phyloP scores from a whole-genome alignment of 495 filamentous ascomycete species.

The Talaromyces trachyspermus region DNA sequence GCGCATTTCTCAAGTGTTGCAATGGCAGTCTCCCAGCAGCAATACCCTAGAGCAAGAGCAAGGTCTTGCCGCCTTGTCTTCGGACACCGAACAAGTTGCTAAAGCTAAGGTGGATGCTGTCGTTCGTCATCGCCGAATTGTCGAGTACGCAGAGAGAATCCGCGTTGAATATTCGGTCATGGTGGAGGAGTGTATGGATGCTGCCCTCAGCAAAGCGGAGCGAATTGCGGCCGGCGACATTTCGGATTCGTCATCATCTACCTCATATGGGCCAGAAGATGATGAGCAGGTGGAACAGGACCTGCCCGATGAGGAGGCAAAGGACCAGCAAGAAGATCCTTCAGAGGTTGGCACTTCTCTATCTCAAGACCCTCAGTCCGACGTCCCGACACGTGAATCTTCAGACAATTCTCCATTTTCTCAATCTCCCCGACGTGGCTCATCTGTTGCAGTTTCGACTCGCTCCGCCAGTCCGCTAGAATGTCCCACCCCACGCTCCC shows the following conservation, averaged over 20 bases:
- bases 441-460: slow-evolving; percentile 59
- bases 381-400: slow-evolving; percentile 7
- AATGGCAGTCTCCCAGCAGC: slow-evolving; percentile 90
- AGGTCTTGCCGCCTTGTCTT: slow-evolving; percentile 76
- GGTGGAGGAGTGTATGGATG: slow-evolving; percentile 90
- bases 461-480: slow-evolving; percentile 87
- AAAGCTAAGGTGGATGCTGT: slow-evolving; percentile 88
- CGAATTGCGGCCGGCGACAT: slow-evolving; percentile 76
- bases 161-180: slow-evolving; percentile 84
- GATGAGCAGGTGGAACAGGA: slow-evolving; percentile 25
- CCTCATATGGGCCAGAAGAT: slow-evolving; percentile 27
- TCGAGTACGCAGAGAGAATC: slow-evolving; percentile 94
- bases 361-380: not conserved
- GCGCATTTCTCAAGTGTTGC: slow-evolving; percentile 81
- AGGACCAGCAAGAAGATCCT: not conserved
- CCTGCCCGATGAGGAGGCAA: slow-evolving; percentile 6
- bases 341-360: not conserved
- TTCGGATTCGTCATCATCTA: slow-evolving; percentile 65
- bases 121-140: slow-evolving; percentile 80
- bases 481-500: slow-evolving; percentile 83
- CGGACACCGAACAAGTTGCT: slow-evolving; percentile 77
- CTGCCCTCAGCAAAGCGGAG: slow-evolving; percentile 83
- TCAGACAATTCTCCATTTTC: slow-evolving; percentile 28
- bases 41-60: slow-evolving; percentile 93
- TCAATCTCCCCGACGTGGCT: slow-evolving; percentile 18